Conservation (phyloP, 2,329 filamentous ascomycete genomes). For the Alternaria burnsii region DNA sequence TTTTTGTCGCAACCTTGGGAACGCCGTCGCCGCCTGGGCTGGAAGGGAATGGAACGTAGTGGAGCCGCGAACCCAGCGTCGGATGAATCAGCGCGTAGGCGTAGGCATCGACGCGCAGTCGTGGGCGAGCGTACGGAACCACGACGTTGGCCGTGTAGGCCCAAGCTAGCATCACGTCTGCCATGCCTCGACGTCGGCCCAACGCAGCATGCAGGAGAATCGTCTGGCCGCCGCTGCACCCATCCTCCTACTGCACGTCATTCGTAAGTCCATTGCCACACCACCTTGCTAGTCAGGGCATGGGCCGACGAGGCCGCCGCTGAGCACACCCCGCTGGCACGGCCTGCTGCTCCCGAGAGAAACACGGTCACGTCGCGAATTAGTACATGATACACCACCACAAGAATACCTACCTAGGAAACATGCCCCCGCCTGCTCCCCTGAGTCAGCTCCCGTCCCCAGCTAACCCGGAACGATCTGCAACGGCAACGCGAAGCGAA, state of each 20-base stretch:
- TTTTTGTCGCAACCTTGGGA: conserved; percentile 4
- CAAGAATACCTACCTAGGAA: neutral
- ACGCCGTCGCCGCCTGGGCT: conserved; percentile 17
- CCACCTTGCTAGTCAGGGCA: conserved; percentile 5
- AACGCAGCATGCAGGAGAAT: conserved; percentile 16
- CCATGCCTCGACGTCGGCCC: neutral
- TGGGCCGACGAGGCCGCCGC: neutral
- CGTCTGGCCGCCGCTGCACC: conserved; percentile 17
- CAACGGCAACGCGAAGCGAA: conserved; percentile 14
- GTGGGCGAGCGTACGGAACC: conserved; percentile 13
- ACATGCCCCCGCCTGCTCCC: neutral
- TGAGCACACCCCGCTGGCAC: neutral
- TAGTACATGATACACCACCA: neutral
- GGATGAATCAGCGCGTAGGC: conserved; percentile 30
- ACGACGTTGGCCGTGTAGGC: conserved; percentile 26
- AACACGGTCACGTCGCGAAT: neutral
- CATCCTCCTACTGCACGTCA: conserved; percentile 16
- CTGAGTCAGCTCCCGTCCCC: neutral
- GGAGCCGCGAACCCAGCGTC: conserved; percentile 29
- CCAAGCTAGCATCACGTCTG: conserved; percentile 12
- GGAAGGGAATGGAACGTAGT: conserved; percentile 43
- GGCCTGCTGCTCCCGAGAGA: neutral
- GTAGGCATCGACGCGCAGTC: conserved; percentile 24
- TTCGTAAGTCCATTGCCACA: conserved; percentile 1
- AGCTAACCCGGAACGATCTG: conserved; percentile 3